phyloP scores from a whole-genome alignment of 306 rosid species.

The Echinosophora koreensis region DNA sequence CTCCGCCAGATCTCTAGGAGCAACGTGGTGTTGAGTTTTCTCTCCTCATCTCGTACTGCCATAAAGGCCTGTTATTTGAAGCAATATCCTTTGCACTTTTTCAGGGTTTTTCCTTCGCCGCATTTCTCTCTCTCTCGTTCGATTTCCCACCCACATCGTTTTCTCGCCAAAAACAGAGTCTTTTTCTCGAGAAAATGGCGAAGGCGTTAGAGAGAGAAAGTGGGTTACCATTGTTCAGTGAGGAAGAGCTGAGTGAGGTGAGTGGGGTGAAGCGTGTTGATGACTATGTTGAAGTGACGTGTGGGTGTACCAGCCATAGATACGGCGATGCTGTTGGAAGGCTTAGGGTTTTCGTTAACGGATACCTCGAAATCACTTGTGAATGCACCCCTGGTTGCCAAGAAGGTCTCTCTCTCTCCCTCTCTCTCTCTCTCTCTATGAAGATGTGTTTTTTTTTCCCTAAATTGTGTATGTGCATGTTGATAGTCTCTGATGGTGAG shows the following conservation, averaged over 20 bases:
- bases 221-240: conserved; percentile 76
- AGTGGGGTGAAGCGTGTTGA: conserved; percentile 76
- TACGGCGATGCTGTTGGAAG: conserved; percentile 98
- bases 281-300: conserved; percentile 86
- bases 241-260: conserved; percentile 88
- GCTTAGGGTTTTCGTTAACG: conserved; percentile 97
- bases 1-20: conserved; percentile 81
- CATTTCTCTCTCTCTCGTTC: conserved; percentile 34
- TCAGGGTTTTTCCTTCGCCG: conserved; percentile 33
- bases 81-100: conserved; percentile 9
- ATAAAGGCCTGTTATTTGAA: conserved; percentile 29
- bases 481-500: conserved; percentile 33
- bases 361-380: conserved; percentile 86
- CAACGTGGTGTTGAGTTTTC: conserved; percentile 55
- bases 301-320: conserved; percentile 96
- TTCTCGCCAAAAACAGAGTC: conserved; percentile 57
- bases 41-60: conserved; percentile 26
- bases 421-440: conserved; percentile 38
- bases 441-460: conserved; percentile 37
- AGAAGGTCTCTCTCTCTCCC: conserved; percentile 76
- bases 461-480: conserved; percentile 48
- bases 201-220: conserved; percentile 64
- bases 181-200: conserved; percentile 62
- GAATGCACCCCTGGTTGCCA: conserved; percentile 99
- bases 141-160: conserved; percentile 44